phyloP scores from a whole-genome alignment of 2,329 filamentous ascomycete species.

The Xylaria sp. region DNA sequence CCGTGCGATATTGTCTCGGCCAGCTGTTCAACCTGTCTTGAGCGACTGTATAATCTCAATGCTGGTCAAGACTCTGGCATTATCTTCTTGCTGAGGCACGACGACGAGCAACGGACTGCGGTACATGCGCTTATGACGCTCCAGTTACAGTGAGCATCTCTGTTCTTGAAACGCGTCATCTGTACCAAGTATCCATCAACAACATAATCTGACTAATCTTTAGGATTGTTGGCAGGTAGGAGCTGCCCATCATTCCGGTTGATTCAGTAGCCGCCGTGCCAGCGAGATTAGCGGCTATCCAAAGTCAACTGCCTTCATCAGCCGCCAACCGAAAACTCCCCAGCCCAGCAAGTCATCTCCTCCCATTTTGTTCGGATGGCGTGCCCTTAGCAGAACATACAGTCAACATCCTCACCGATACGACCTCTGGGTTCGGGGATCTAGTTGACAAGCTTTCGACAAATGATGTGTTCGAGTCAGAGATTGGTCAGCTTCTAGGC shows the following conservation, averaged over 20 bases:
- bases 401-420: constrained; percentile 50
- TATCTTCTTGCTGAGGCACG: constrained; percentile 56
- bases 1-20: constrained; percentile 51
- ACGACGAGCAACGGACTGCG: constrained; percentile 41
- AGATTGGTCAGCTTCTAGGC: constrained; percentile 45
- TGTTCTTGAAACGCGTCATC: neutral
- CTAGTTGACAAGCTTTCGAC: constrained; percentile 45
- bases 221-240: constrained; percentile 51
- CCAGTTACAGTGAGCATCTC: constrained; percentile 56
- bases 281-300: constrained; percentile 54
- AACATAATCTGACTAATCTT: constrained; percentile 30
- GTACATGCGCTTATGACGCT: constrained; percentile 55
- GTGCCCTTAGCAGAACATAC: constrained; percentile 46
- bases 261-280: constrained; percentile 51
- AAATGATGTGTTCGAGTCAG: constrained; percentile 39
- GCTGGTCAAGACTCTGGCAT: constrained; percentile 55
- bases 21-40: constrained; percentile 50
- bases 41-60: constrained; percentile 56
- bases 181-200: neutral
- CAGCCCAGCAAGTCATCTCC: constrained; percentile 45
- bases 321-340: constrained; percentile 25
- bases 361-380: constrained; percentile 50
- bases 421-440: constrained; percentile 48
- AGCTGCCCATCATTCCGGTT: constrained; percentile 58
- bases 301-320: constrained; percentile 45